Base-by-base conservation (phyloP, 345 rosid genomes). In the Microcos paniculata region DNA sequence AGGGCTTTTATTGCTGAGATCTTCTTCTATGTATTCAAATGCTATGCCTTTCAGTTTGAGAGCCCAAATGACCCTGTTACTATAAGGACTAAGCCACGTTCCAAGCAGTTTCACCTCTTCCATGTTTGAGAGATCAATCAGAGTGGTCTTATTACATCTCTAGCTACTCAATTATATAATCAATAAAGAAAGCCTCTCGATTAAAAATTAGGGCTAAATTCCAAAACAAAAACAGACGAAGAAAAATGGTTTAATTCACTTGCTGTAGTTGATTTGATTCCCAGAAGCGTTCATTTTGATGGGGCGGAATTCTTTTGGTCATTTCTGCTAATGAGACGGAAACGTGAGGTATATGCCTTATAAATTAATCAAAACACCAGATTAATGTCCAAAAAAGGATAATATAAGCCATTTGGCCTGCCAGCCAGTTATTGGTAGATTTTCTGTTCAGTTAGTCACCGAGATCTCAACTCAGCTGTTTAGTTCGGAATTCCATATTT, bases 21-120 rank as follows among this genome's bases (percentile, higher is more conserved):
- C 82, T 71, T 82, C 80, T 53, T 82, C 82, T 16, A 74, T 15
- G 63, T 77, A 79, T 16, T 77, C 71, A 52, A 45, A 84, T 2
- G 69, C 42, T 30, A 82, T 66, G 61, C 81, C 84, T 63, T 80
- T 85, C 46, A 78, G 63, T 70, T 82, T 73, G 68, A 82, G 80
- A 12, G 79, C 76, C 79, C 84, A 80, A 2, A 80, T 68, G 42
- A 85, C 84, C 15, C 77, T 72, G 52, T 19, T 28, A 30, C 75
- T 59, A 30, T 23, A 85, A 5, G 82, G 84, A 63, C 88, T 85
- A 6, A 56, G 1, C 80, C 80, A 78, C 24, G 23, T 15, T 24
- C 84, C 85, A 16, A 48, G 82, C 23, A 85, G 66, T 80, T 78
- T 76, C 58, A 82, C 77, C 31, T 72, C 77, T 30, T 1, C 76